These are phyloP conservation scores for Berberis vulgaris DNA, from an alignment of 164 flowering plant genomes.

Conservation along the genomic window DNA sequence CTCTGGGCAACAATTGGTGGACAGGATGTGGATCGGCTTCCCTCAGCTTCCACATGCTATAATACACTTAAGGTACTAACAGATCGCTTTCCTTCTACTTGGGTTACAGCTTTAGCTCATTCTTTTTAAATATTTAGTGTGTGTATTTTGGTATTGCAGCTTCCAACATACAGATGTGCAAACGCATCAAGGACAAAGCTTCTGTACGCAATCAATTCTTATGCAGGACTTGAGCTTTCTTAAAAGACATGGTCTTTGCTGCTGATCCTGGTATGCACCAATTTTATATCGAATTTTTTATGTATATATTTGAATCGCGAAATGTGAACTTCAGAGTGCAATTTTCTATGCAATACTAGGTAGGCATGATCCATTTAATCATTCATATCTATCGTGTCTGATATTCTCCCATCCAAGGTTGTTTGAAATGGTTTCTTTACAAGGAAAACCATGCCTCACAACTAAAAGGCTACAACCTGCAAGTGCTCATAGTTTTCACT, in stretches of 20 bases:
- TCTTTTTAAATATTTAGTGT: neutral
- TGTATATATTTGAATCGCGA: too few relatives aligned
- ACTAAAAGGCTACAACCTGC: too few relatives aligned
- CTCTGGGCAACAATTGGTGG: constrained; percentile 90
- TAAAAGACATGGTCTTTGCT: constrained; percentile 15
- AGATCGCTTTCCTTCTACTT: neutral
- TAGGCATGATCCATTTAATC: too few relatives aligned
- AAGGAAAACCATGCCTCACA: too few relatives aligned
- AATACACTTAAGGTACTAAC: constrained; percentile 86
- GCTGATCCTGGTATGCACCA: constrained; percentile 1
- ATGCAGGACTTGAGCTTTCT: constrained; percentile 97
- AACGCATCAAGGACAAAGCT: constrained; percentile 81
- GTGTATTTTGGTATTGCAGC: constrained; percentile 32
- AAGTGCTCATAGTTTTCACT: too few relatives aligned
- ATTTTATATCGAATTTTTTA: too few relatives aligned
- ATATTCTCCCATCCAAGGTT: too few relatives aligned
- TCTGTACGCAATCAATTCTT: constrained; percentile 88
- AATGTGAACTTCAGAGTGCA: too few relatives aligned
- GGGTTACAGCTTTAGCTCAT: neutral
- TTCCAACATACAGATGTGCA: constrained; percentile 83
- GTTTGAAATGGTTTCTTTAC: too few relatives aligned
- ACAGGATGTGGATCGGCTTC: constrained; percentile 95
- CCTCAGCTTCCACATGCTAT: constrained; percentile 98
- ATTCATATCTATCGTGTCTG: too few relatives aligned
- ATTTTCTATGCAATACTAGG: too few relatives aligned